These are phyloP conservation scores for Fusarium marasasianum DNA, from an alignment of 2,329 filamentous ascomycete species.

Conservation along the genomic window DNA sequence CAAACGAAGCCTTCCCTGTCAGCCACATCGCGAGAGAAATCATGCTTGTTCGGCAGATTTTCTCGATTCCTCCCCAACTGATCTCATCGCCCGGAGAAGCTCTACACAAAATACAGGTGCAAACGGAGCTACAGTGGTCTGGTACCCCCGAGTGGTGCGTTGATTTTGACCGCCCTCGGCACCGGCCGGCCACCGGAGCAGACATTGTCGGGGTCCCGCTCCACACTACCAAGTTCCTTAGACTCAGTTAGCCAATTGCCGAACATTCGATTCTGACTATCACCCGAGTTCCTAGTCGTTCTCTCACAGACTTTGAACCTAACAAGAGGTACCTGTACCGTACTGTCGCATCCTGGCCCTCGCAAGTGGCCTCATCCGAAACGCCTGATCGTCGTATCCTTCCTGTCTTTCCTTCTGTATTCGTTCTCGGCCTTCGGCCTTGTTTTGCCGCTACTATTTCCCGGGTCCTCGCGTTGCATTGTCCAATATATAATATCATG, in stretches of 20 bases:
- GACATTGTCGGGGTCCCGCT: slow-evolving; percentile 4
- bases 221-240: slow-evolving; percentile 4
- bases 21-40: background rate
- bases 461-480: slow-evolving; percentile 13
- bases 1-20: background rate
- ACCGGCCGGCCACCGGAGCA: slow-evolving; percentile 20
- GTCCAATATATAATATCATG: slow-evolving; percentile 43
- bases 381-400: slow-evolving; percentile 35
- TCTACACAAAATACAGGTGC: background rate
- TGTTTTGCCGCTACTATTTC: slow-evolving; percentile 2
- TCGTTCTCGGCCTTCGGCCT: slow-evolving; percentile 13
- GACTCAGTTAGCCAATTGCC: slow-evolving; percentile 35
- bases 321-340: background rate
- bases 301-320: slow-evolving; percentile 36
- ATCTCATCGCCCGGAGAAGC: background rate
- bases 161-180: slow-evolving; percentile 30
- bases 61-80: background rate
- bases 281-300: slow-evolving; percentile 38
- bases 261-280: slow-evolving; percentile 45
- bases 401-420: slow-evolving; percentile 17
- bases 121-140: slow-evolving; percentile 22
- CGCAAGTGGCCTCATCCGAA: slow-evolving; percentile 41
- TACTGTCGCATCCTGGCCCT: slow-evolving; percentile 18
- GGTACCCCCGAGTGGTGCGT: slow-evolving; percentile 32
- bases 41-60: background rate